Evolutionary conservation across 768 basidiomycete species (phyloP), one percentile per base, ranked within the genome.

Genomic region (Rhizopogon rudus): DNA sequence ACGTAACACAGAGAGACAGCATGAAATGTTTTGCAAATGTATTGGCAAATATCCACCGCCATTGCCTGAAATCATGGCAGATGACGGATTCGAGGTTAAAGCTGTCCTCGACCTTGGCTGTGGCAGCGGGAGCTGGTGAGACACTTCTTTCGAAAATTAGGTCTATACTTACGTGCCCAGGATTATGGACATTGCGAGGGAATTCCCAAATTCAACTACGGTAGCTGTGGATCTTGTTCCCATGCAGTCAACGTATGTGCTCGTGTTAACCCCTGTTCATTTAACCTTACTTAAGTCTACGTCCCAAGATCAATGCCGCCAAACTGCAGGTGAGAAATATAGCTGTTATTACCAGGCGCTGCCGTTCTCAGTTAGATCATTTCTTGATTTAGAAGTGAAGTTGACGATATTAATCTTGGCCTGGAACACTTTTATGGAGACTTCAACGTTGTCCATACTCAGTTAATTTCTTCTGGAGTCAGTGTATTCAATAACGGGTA

Each of bases 351-450:
- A 29, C 14, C 52, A 20, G 43, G 31, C 40, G 51, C 37, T 56
- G 35, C 41, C 52, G 40, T 51, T 49, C 20, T 13, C 33, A 51
- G 60, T 51, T 42, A 35, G 50, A 28, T 51, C 49, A 50, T 56
- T 29, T 37, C 49, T 58, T 52, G 50, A 51, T 63, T 29, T 59
- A 91, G 88, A 74, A 88, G 85, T 62, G 89, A 92, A 67, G 80
- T 91, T 7, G 90, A 91, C 65, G 90, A 92, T 65, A 83, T 91
- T 65, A 92, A 92, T 70, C 80, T 91, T 16, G 89, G 90, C 3
- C 73, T 92, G 22, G 87, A 91, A 61, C 90, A 92, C 70, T 91
- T 84, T 66, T 88, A 86, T 63, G 84, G 84, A 9, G 79, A 84
- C 56, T 91, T 91, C 71, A 79, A 91, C 62, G 84, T 86, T 14